phyloP scores from a whole-genome alignment of 257 asterid species.

The Solanum sejunctum region DNA sequence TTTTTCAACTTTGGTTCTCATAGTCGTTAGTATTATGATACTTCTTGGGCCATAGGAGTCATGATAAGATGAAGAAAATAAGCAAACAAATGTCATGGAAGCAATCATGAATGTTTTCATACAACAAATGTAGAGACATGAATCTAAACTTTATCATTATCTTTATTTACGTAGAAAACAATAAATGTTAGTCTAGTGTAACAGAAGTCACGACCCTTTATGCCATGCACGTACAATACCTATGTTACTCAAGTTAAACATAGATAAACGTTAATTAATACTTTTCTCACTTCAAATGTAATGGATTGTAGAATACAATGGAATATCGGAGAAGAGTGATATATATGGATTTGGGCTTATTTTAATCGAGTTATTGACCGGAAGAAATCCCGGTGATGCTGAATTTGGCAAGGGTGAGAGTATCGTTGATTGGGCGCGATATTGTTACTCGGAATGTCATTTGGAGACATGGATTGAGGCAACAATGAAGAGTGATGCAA shows the following conservation, averaged over 20 bases:
- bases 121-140: constrained; percentile 11
- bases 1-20: not conserved
- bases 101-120: not conserved
- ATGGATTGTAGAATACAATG: constrained; percentile 20
- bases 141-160: not conserved
- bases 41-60: not conserved
- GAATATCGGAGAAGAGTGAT: constrained; percentile 32
- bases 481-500: constrained; percentile 15
- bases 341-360: constrained; percentile 55
- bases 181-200: not conserved
- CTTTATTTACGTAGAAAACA: not conserved
- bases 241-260: not conserved
- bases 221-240: constrained; percentile 23
- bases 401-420: constrained; percentile 39
- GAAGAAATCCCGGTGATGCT: constrained; percentile 38
- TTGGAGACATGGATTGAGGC: constrained; percentile 67
- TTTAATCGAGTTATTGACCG: constrained; percentile 60
- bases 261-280: not conserved
- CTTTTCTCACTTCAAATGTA: not conserved
- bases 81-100: constrained; percentile 4
- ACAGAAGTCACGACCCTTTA: not conserved
- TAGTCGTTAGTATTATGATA: not conserved
- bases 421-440: constrained; percentile 73
- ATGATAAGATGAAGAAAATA: not conserved
- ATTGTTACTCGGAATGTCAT: constrained; percentile 76